Evolutionary conservation across 768 basidiomycete genomes (phyloP), one percentile per base, ranked within the genome.

Genomic region (Serendipita vermifera): DNA sequence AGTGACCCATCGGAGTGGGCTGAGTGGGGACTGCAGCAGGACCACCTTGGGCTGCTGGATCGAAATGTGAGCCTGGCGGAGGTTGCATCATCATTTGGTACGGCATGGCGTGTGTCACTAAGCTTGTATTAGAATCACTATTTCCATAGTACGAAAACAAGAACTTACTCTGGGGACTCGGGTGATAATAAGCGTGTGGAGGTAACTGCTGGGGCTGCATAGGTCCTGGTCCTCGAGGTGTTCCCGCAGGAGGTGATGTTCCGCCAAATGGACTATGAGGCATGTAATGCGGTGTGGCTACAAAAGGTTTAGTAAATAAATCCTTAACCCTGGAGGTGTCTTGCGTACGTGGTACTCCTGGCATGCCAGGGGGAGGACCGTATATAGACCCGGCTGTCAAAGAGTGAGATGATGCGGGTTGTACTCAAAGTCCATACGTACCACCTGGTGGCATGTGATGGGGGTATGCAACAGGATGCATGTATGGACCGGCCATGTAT

Each of bases 1-100:
- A 57, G 33, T 57, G 56, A 15, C 56, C 56, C 56, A 57, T 57
- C 24, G 56, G 46, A 29, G 48, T 40, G 4, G 26, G 56, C 35
- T 43, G 56, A 27, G 43, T 31, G 20, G 43, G 43, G 20, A 48
- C 56, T 9, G 43, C 33, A 29, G 46, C 35, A 57, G 40, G 55
- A 6, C 31, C 33, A 22, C 46, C 43, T 33, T 35, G 56, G 33
- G 43, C 29, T 32, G 33, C 33, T 36, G 7, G 41, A 38, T 33
- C 20, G 41, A n/a, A 29, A n/a, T 20, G 46, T 15, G 58, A 35
- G 51, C 82, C 81, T 13, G 83, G 83, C 24, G 57, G 60, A 56
- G 83, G 85, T 55, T 81, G 84, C 83, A 88, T 87, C 86, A 90
- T 90, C 84, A 87, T 86, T n/a, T 78, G 83, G 67, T 90, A 91